A percentile compares a stretch with the other conserved stretches of the same genome.
Conservation (phyloP, 495 filamentous ascomycete species). For the Oidiodendron maius region DNA sequence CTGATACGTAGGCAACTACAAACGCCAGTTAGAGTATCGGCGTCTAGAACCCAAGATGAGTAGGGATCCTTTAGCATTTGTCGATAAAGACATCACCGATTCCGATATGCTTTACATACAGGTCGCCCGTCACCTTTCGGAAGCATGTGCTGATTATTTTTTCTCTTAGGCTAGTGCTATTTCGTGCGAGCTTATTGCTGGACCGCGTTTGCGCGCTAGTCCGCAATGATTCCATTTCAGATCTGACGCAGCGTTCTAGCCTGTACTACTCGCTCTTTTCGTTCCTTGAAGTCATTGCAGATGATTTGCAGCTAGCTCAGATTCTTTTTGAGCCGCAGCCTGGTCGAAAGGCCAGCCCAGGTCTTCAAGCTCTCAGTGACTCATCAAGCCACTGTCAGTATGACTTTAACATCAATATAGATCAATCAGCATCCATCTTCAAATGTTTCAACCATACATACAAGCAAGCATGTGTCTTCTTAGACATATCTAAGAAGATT, state of each 20-base stretch:
- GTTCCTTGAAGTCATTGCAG: slow-evolving; percentile 6
- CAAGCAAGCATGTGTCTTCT: slow-evolving; percentile 12
- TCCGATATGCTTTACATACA: too few species aligned
- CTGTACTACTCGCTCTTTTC: slow-evolving; percentile 8
- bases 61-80: too few species aligned
- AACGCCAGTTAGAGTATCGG: too few species aligned
- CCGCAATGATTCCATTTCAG: slow-evolving; percentile 16
- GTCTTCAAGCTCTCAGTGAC: background rate
- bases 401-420: background rate
- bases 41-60: too few species aligned
- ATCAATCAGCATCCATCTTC: slow-evolving; percentile 5
- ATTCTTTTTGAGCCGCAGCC: slow-evolving; percentile 8
- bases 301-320: slow-evolving; percentile 1
- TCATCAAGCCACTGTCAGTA: background rate
- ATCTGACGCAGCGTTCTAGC: slow-evolving; percentile 7
- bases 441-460: slow-evolving; percentile 2
- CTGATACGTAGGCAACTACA: background rate
- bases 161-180: background rate
- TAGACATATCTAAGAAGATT: slow-evolving; percentile 1
- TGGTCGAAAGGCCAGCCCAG: slow-evolving; percentile 7
- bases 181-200: slow-evolving; percentile 13
- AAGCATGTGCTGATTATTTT: background rate
- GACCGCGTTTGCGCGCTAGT: slow-evolving; percentile 12
- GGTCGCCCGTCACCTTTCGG: too few species aligned
- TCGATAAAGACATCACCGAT: too few species aligned